Evolutionary conservation across 257 asterid genomes (phyloP).

Genomic region (Solanum appendiculatum): DNA sequence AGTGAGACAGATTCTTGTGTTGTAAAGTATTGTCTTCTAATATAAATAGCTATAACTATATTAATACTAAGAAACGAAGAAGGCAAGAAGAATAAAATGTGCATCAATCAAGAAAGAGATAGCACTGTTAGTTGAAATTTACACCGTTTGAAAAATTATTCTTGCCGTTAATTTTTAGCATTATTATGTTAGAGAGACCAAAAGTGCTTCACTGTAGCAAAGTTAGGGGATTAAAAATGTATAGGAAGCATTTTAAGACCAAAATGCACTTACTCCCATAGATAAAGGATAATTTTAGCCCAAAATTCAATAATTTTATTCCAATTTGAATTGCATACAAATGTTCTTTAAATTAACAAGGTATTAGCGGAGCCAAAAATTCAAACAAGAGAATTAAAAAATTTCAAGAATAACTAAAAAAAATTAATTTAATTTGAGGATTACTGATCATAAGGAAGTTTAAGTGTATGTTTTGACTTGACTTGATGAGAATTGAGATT

Average conservation of each 20-base stretch:
- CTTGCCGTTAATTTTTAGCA: no score
- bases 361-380: neutral
- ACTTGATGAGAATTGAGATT: neutral
- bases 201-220: neutral
- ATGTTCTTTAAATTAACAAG: neutral
- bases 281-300: neutral
- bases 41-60: neutral
- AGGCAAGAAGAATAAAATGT: neutral
- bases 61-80: neutral
- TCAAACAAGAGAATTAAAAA: neutral
- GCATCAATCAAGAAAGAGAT: neutral
- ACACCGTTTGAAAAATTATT: neutral
- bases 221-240: neutral
- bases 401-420: neutral
- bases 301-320: no score
- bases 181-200: neutral
- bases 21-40: neutral
- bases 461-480: neutral
- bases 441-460: neutral
- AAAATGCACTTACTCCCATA: neutral
- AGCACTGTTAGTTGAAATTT: no score
- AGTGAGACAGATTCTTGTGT: neutral
- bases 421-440: neutral
- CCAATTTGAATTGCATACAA: neutral
- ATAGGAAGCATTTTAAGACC: neutral